Evolutionary conservation across 352 stramenopile genomes (phyloP).

Genomic region (Pythium plurisporium): DNA sequence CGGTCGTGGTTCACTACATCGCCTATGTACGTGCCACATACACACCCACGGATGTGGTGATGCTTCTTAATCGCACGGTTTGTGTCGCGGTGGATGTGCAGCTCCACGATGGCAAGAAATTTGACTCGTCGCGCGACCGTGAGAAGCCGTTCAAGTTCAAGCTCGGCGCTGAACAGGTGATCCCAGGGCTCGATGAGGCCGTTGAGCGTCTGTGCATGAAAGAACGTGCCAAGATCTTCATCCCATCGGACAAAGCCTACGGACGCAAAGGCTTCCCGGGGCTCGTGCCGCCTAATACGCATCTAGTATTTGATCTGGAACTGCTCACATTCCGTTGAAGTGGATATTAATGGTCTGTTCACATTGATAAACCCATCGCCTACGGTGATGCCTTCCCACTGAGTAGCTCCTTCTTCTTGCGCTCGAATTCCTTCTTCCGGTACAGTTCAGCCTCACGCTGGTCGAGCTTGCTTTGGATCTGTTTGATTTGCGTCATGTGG

Average conservation of each 20-base stretch:
- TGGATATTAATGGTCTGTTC: neutral
- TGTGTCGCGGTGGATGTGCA: neutral
- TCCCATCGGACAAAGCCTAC: conserved; percentile 85
- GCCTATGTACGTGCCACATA: conserved; percentile 52
- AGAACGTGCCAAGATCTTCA: conserved; percentile 81
- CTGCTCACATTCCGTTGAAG: conserved; percentile 78
- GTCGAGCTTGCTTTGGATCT: conserved; percentile 51
- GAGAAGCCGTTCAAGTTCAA: conserved; percentile 91
- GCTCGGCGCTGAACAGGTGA: conserved; percentile 85
- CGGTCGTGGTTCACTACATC: conserved; percentile 85
- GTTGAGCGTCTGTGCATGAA: conserved; percentile 81
- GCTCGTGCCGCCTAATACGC: conserved; percentile 89
- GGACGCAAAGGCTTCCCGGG: conserved; percentile 79
- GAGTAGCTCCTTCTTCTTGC: conserved; percentile 62
- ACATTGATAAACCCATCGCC: too few species aligned
- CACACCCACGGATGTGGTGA: too few species aligned
- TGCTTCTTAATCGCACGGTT: neutral
- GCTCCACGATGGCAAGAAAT: conserved; percentile 72
- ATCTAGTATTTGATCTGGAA: conserved; percentile 92
- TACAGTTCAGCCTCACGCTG: conserved; percentile 32
- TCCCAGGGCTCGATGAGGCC: conserved; percentile 82
- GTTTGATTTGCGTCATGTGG: conserved; percentile 46
- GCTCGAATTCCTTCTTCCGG: conserved; percentile 55
- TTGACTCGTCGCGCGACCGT: conserved; percentile 67
- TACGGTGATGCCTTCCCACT: too few species aligned